Evolutionary conservation across 257 asterid genomes (phyloP).

Genomic region (Rhazya stricta): DNA sequence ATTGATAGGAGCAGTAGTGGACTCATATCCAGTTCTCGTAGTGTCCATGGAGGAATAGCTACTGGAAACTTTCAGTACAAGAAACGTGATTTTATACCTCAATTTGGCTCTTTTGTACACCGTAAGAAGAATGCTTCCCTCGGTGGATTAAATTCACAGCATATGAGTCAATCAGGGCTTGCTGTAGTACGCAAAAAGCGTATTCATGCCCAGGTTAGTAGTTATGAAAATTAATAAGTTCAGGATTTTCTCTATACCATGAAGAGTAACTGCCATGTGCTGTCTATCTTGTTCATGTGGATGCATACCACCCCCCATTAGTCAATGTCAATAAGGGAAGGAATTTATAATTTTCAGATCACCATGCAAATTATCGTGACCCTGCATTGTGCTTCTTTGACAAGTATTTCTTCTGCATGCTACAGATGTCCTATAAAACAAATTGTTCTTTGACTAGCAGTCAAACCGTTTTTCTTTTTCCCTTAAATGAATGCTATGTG

Average conservation of each 20-base stretch:
- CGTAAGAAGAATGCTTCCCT: conserved; percentile 50
- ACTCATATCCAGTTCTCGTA: conserved; percentile 44
- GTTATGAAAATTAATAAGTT: conserved; percentile 2
- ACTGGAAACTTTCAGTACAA: conserved; percentile 38
- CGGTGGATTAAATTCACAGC: conserved; percentile 48
- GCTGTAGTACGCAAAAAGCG: conserved; percentile 69
- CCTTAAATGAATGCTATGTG: not conserved
- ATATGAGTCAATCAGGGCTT: conserved; percentile 57
- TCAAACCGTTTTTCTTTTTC: not conserved
- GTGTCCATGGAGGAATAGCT: conserved; percentile 39
- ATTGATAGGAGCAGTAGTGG: conserved; percentile 43
- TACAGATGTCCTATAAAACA: not conserved
- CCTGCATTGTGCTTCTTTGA: not conserved
- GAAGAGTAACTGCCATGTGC: not conserved
- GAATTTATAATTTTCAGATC: not conserved
- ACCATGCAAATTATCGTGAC: not conserved
- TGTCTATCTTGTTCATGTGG: not conserved
- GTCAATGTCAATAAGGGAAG: not conserved
- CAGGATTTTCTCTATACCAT: not conserved
- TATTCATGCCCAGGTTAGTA: conserved; percentile 68
- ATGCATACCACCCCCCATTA: not conserved
- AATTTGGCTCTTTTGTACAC: conserved; percentile 29
- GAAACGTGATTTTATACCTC: conserved; percentile 45
- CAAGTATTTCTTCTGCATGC: not conserved
- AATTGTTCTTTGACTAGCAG: not conserved